Evolutionary conservation across 164 flowering plant species (phyloP), one percentile per base, ranked within the genome.

Genomic region (Chimonanthus salicifolius): DNA sequence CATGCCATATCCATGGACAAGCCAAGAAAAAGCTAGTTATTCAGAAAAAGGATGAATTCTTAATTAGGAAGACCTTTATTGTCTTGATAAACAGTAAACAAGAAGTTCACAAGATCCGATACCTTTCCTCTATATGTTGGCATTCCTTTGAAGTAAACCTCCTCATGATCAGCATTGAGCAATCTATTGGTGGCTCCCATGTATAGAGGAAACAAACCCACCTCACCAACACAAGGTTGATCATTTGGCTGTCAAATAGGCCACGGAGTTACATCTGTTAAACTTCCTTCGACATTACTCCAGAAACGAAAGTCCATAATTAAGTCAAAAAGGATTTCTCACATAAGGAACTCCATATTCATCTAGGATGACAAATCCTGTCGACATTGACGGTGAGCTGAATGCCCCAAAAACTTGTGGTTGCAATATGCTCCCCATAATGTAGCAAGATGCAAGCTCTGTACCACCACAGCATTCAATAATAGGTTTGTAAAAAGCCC

Each of bases 401-500:
- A 94, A 92, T 73, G 97, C 85, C 77, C 90, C 99, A 81, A 95
- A 93, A 43, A 92, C 95, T 76, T 95, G 99, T 49, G 97, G 97
- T 79, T 94, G 98, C 78, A 90, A 72, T 66, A 79, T 64, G 73
- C 79, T 84, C 73, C 97, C 99, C 73, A 75, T 78, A 72, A 94
- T 82, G 75, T 92, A 96, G 60, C 85, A 69, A 69, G 97, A 88
- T 51, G 92, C 82, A 66, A 94, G 95, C 80, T 96, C 98, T 45
- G 98, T 89, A 72, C 98, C 98, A 21, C 99, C 99, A 81, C 99
- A 96, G 69, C 87, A 85, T 82, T 96, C 99, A 76, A 92, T 77
- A 67, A 96, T 68, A 7, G 98, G 97, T 48, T 73, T 88, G 81
- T 94, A 94, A 80, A 75, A 87, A 46, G 95, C 82, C 80, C 84